Conservation (phyloP, 495 filamentous ascomycete species). For the Apiosordaria backusii region DNA sequence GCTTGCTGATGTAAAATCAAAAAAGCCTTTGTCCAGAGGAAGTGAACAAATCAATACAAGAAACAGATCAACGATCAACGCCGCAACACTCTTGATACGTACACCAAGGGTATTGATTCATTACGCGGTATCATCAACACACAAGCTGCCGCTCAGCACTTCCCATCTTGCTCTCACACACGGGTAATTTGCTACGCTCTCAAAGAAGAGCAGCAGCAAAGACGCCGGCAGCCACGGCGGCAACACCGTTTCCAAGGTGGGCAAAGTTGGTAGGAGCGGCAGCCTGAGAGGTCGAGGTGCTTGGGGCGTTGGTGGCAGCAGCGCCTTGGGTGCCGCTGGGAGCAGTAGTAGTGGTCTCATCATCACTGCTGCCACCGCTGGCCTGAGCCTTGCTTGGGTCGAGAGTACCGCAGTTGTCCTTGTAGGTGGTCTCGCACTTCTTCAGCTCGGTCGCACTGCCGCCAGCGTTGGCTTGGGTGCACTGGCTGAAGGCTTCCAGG, state of each 20-base stretch:
- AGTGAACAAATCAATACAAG: conserved; percentile 31
- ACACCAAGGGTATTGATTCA: not conserved
- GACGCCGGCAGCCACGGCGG: conserved; percentile 33
- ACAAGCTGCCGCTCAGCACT: conserved; percentile 1
- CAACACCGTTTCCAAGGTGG: conserved; percentile 30
- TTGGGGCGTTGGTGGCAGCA: conserved; percentile 11
- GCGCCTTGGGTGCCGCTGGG: conserved; percentile 14
- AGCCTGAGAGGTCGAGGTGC: conserved; percentile 13
- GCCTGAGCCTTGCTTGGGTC: conserved; percentile 30
- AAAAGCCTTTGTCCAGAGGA: conserved; percentile 28
- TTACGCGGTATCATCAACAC: not conserved
- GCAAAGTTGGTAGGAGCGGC: conserved; percentile 26
- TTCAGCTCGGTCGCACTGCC: conserved; percentile 27
- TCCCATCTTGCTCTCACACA: not conserved
- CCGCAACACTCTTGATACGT: conserved; percentile 9
- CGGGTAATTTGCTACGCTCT: conserved; percentile 8
- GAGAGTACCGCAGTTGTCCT: conserved; percentile 33
- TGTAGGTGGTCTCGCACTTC: conserved; percentile 32
- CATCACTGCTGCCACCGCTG: not conserved
- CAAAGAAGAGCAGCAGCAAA: conserved; percentile 36
- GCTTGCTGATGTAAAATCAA: conserved; percentile 15
- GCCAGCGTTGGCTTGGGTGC: conserved; percentile 27
- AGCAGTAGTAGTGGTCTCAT: conserved; percentile 8
- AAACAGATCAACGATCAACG: conserved; percentile 28
- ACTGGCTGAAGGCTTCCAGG: conserved; percentile 29